Base-by-base conservation (phyloP, 106 monocot species). In the Amphibolis antarctica region DNA sequence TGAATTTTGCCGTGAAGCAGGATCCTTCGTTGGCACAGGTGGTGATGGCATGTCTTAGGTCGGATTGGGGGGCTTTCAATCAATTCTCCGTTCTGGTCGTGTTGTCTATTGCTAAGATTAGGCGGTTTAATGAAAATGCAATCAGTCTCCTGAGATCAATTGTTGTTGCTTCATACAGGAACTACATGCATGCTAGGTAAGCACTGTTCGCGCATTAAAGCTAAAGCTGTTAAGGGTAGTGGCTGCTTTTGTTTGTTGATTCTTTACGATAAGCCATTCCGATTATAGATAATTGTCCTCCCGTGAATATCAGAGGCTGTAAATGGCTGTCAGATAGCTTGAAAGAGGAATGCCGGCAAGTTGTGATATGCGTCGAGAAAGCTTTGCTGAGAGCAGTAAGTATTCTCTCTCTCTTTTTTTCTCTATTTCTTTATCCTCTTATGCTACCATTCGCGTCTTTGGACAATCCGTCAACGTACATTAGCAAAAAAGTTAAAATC, bases 1-100 rank as follows among this genome's bases (percentile, higher is more conserved):
- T 94, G 30, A 89, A 80, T 44, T 96, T 89, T 60, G 89, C 84
- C 6, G 89, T 96, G 65, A 96, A 96, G 80, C 94, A 96, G 82
- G 94, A 96, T 60, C 78, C 80, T 0, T 76, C 71, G 15, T 54
- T 96, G 62, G 89, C 79, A 46, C 74, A 76, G 63, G 94, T 84
- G 69, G 69, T 89, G 62, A 19, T 96, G 52, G 62, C 71, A 4
- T 42, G 72, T 12, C 42, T 89, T 4, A 67, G 70, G 15, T 59
- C 74, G 3, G 75, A 84, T 65, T 14, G 44, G 20, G 61, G 79
- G 0, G 53, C 56, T 14, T 46, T 96, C 19, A 96, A 86, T 59
- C 83, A 86, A 65, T 96, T 96, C 59, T 46, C 74, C 11, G 76
- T 82, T 54, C 78, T 79, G 1, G 75, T 96, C 44, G 50, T 96